phyloP scores from a whole-genome alignment of 1,284 basidiomycete species.

The Agaricales sp. region DNA sequence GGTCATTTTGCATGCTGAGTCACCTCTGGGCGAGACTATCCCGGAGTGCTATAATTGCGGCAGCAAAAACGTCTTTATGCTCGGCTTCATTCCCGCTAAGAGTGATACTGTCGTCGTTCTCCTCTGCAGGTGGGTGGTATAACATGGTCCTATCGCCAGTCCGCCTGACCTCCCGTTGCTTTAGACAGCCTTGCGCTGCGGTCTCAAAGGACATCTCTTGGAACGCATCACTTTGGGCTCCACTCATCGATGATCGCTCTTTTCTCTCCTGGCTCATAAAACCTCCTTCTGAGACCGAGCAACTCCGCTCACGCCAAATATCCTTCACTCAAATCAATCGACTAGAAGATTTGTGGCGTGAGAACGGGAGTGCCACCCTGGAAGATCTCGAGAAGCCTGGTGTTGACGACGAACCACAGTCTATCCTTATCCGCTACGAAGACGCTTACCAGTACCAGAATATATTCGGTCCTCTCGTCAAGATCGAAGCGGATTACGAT shows the following conservation, averaged over 20 bases:
- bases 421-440: conserved; percentile 86
- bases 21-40: conserved; percentile 91
- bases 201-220: conserved; percentile 97
- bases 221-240: conserved; percentile 97
- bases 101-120: conserved; percentile 98
- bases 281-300: conserved; percentile 91
- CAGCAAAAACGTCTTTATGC: conserved; percentile 99
- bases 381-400: conserved; percentile 96
- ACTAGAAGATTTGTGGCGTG: conserved; percentile 96
- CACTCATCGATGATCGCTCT: conserved; percentile 95
- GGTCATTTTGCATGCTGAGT: conserved; percentile 92
- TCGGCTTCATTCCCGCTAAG: conserved; percentile 99
- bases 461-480: conserved; percentile 96
- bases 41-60: conserved; percentile 99
- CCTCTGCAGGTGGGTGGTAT: conserved; percentile 74
- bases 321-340: conserved; percentile 96
- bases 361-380: conserved; percentile 88
- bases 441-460: conserved; percentile 99
- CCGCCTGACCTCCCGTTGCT: conserved; percentile 5
- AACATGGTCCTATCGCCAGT: conserved; percentile 3
- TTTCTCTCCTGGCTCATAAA: conserved; percentile 99
- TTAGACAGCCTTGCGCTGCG: conserved; percentile 92
- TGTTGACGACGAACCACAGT: conserved; percentile 93
- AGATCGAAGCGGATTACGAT: conserved; percentile 99
- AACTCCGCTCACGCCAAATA: conserved; percentile 90